Conservation (phyloP, 805 yeast species). For the Priceomyces haplophilus region DNA sequence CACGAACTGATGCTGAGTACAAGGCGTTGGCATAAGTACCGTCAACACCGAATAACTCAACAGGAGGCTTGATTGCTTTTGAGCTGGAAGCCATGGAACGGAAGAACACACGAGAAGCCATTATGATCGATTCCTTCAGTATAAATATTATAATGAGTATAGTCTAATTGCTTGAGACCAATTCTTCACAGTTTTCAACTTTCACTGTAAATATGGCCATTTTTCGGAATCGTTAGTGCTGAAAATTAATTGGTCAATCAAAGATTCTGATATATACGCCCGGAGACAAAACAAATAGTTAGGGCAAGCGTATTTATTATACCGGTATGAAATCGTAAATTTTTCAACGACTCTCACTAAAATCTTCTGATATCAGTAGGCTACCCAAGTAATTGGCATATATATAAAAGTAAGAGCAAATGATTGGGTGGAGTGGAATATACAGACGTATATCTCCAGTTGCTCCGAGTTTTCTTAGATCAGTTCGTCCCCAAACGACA, state of each 20-base stretch:
- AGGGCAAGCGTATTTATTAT: neutral
- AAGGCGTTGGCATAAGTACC: constrained; percentile 97
- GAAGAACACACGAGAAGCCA: constrained; percentile 64
- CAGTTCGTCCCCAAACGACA: constrained; percentile 2
- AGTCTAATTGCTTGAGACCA: neutral
- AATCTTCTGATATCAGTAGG: neutral
- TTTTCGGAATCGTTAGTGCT: constrained; percentile 4
- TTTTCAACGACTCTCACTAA: constrained; percentile 2
- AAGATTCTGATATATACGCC: constrained; percentile 4
- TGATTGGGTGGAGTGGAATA: constrained; percentile 4
- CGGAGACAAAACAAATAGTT: neutral
- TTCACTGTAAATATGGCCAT: constrained; percentile 2
- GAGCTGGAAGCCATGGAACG: constrained; percentile 75
- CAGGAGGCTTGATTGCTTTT: constrained; percentile 72
- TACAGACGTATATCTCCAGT: neutral
- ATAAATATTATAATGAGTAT: neutral
- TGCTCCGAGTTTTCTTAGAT: neutral
- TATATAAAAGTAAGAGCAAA: neutral
- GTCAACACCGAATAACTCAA: constrained; percentile 90
- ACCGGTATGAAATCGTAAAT: neutral
- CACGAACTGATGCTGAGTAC: constrained; percentile 85
- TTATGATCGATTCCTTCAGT: constrained; percentile 18
- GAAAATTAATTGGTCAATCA: constrained; percentile 4
- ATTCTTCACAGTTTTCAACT: neutral
- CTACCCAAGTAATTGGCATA: neutral